Conservation (phyloP, 2,329 filamentous ascomycete genomes). For the Sporothrix schenckii region DNA sequence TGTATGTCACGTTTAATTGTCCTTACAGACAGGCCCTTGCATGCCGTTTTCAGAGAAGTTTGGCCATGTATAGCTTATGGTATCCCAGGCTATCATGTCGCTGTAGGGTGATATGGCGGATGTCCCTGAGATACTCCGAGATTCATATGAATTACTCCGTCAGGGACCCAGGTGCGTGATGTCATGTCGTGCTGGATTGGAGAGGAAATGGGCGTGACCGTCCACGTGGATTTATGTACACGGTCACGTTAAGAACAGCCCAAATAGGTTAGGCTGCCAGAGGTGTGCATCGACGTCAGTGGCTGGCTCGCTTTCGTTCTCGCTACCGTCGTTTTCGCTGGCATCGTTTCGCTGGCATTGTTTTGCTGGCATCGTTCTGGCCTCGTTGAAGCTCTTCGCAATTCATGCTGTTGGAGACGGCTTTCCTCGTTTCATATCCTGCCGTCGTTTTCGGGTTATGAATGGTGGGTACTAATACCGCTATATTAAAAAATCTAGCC, state of each 20-base stretch:
- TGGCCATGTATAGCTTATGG: not conserved
- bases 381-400: not conserved
- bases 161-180: not conserved
- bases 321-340: conserved; percentile 3
- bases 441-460: not conserved
- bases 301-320: conserved; percentile 12
- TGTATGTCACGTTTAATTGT: not conserved
- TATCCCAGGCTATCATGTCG: not conserved
- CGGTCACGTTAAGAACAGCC: not conserved
- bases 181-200: not conserved
- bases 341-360: not conserved
- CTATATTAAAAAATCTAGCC: not conserved
- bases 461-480: not conserved
- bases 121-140: conserved; percentile 5
- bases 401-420: not conserved
- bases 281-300: not conserved
- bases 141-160: conserved; percentile 1
- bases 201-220: not conserved
- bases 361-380: too few species aligned
- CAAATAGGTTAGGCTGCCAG: too few species aligned
- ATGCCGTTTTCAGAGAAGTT: not conserved
- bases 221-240: not conserved
- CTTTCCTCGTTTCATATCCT: not conserved
- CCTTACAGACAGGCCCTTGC: not conserved
- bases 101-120: too few species aligned